phyloP scores from a whole-genome alignment of 202 grass and related monocot genomes.

The Bolboschoenoplectus hybrid region DNA sequence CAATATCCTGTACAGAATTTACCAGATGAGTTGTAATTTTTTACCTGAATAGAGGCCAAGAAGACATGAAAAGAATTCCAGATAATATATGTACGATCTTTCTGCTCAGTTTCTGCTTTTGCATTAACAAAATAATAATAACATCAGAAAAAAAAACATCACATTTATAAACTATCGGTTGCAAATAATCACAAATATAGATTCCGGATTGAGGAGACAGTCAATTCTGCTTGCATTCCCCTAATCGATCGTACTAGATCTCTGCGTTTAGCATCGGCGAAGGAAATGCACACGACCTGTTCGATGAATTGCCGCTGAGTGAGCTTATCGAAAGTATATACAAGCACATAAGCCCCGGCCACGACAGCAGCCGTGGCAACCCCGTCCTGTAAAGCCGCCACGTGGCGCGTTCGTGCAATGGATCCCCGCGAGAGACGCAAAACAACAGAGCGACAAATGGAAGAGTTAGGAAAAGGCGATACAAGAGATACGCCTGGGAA shows the following conservation, averaged over 20 bases:
- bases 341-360: slow-evolving; percentile 69
- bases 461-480: neutral
- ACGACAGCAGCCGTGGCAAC: slow-evolving; percentile 50
- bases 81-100: slow-evolving; percentile 87
- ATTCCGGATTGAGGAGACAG: neutral
- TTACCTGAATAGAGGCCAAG: slow-evolving; percentile 91
- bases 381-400: slow-evolving; percentile 52
- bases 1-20: neutral
- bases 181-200: neutral
- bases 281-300: slow-evolving; percentile 51
- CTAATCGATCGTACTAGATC: neutral
- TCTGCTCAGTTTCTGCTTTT: slow-evolving; percentile 82
- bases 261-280: neutral
- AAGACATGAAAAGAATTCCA: slow-evolving; percentile 85
- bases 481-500: neutral
- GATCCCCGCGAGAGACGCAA: slow-evolving; percentile 32
- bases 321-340: slow-evolving; percentile 70
- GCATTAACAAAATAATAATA: neutral
- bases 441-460: neutral
- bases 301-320: slow-evolving; percentile 62
- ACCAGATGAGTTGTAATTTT: neutral
- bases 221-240: neutral
- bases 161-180: neutral
- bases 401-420: slow-evolving; percentile 23
- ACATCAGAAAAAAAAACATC: neutral